Conservation (phyloP, 345 rosid species). For the Carallia brachiata region DNA sequence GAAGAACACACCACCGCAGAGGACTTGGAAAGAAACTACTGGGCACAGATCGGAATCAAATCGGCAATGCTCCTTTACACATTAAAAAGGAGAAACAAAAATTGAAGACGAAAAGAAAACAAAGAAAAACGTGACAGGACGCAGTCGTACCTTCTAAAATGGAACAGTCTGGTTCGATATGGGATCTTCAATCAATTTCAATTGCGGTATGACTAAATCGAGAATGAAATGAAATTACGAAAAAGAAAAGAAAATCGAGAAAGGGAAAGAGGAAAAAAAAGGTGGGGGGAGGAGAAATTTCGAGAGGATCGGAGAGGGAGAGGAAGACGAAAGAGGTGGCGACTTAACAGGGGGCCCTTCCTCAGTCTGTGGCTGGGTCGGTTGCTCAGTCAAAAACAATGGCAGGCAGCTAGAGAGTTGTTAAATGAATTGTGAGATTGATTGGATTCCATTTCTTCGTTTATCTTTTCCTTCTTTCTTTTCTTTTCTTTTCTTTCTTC, state of each 20-base stretch:
- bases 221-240: not conserved
- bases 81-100: not conserved
- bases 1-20: not conserved
- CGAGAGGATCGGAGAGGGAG: conserved; percentile 49
- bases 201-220: not conserved
- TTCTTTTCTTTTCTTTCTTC: not conserved
- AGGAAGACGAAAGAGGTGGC: conserved; percentile 45
- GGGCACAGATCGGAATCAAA: conserved; percentile 22
- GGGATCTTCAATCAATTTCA: not conserved
- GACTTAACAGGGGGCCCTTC: conserved; percentile 15
- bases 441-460: not conserved
- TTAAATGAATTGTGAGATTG: not conserved
- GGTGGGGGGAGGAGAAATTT: not conserved
- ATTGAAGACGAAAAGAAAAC: not conserved
- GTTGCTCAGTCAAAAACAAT: conserved; percentile 32
- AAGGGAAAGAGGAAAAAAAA: conserved; percentile 3
- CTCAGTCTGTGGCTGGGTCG: not conserved
- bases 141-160: conserved; percentile 11
- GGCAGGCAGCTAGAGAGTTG: too few species aligned
- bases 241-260: not conserved
- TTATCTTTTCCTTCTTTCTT: not conserved
- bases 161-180: conserved; percentile 5
- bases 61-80: not conserved
- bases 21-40: conserved; percentile 7
- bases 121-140: not conserved